Evolutionary conservation across 768 basidiomycete species (phyloP).

Genomic region (Amanita pallidorosea): DNA sequence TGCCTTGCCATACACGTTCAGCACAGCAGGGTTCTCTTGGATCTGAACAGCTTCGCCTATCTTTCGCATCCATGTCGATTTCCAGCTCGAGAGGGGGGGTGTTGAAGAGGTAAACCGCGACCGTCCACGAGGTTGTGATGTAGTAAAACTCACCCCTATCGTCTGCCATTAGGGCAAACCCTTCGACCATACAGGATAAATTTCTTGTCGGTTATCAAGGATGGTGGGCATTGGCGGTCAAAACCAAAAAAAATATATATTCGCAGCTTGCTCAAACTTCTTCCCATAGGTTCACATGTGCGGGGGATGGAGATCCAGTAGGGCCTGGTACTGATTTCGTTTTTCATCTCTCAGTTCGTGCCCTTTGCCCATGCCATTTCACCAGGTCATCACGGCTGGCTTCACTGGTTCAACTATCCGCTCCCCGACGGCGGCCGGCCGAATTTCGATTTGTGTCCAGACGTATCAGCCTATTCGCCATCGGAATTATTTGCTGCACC

Average conservation of each 20-base stretch:
- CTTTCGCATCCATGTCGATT: background rate
- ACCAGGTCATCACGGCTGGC: constrained; percentile 77
- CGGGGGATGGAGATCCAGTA: constrained; percentile 58
- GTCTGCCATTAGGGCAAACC: constrained; percentile 41
- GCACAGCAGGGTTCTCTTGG: background rate
- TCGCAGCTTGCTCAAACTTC: background rate
- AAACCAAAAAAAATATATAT: background rate
- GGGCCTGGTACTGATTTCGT: constrained; percentile 32
- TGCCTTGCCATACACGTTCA: background rate
- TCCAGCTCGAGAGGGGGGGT: background rate
- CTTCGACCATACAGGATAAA: constrained; percentile 74
- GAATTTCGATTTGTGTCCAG: constrained; percentile 75
- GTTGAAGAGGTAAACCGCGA: constrained; percentile 24
- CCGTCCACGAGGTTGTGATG: background rate
- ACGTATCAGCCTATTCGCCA: constrained; percentile 56
- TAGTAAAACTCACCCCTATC: background rate
- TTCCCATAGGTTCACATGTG: constrained; percentile 54
- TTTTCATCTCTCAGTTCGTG: background rate
- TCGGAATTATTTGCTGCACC: constrained; percentile 64
- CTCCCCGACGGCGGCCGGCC: constrained; percentile 59
- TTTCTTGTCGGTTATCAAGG: constrained; percentile 83
- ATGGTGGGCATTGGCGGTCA: constrained; percentile 37
- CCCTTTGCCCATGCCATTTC: background rate
- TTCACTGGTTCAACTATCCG: constrained; percentile 74
- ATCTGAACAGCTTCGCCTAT: background rate